Conservation (phyloP, 192 early-diverging fungal species). For the Coemansia sp. region DNA sequence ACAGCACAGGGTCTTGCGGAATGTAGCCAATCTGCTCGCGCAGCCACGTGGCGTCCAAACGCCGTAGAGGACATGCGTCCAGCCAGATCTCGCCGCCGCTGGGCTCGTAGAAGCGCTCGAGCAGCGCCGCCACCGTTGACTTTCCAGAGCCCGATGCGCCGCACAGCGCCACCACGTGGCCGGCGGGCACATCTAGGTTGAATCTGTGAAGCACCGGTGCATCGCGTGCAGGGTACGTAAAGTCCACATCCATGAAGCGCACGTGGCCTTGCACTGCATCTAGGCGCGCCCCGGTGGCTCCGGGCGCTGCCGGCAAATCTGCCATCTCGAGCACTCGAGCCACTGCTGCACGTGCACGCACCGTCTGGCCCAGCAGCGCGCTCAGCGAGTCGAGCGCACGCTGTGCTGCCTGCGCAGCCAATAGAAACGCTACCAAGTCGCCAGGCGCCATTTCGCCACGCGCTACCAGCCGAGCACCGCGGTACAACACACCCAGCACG, state of each 20-base stretch:
- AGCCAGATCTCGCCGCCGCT: slow-evolving; percentile 59
- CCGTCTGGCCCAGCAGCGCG: slow-evolving; percentile 58
- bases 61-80: slow-evolving; percentile 59
- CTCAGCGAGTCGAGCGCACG: slow-evolving; percentile 60
- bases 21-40: slow-evolving; percentile 70
- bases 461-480: slow-evolving; percentile 47
- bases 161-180: slow-evolving; percentile 50
- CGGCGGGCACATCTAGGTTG: slow-evolving; percentile 49
- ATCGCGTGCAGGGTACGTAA: slow-evolving; percentile 53
- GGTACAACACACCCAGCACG: slow-evolving; percentile 58
- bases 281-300: slow-evolving; percentile 38
- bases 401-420: slow-evolving; percentile 63
- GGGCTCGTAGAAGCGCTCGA: slow-evolving; percentile 80
- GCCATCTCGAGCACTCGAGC: slow-evolving; percentile 58
- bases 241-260: slow-evolving; percentile 55
- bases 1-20: slow-evolving; percentile 76
- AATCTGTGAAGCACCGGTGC: slow-evolving; percentile 37
- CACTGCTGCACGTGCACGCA: slow-evolving; percentile 56
- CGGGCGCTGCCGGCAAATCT: slow-evolving; percentile 41
- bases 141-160: slow-evolving; percentile 62
- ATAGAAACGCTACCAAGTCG: slow-evolving; percentile 62
- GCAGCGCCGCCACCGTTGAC: slow-evolving; percentile 66
- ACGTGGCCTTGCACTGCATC: slow-evolving; percentile 50
- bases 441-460: slow-evolving; percentile 56
- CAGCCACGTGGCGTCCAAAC: slow-evolving; percentile 62